A percentile compares a stretch with the other conserved stretches of the same genome.
Evolutionary conservation across 2,329 filamentous ascomycete species (phyloP).

Genomic region (Zymoseptoria passerinii): DNA sequence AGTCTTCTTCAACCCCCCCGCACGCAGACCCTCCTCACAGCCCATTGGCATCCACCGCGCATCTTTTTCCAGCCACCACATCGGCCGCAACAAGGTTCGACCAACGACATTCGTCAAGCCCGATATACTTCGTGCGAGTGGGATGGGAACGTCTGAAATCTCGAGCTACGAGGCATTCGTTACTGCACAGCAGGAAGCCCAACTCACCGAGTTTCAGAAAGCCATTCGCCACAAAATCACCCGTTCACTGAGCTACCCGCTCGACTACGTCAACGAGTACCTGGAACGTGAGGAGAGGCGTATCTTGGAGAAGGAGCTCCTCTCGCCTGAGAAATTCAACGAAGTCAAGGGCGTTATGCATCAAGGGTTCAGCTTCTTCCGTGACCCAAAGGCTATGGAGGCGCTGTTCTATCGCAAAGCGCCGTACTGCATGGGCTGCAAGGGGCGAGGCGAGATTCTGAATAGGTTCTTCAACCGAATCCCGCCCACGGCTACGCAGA

Average conservation of each 20-base stretch:
- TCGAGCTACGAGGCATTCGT: background rate
- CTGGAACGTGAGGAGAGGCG: constrained; percentile 1
- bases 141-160: background rate
- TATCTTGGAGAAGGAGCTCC: constrained; percentile 5
- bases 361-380: constrained; percentile 2
- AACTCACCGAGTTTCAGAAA: background rate
- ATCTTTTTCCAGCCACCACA: background rate
- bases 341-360: constrained; percentile 6
- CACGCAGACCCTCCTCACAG: background rate
- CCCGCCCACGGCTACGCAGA: background rate
- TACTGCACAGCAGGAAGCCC: background rate
- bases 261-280: background rate
- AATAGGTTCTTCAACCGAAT: constrained; percentile 6
- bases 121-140: background rate
- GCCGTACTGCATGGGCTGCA: constrained; percentile 6
- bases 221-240: constrained; percentile 5
- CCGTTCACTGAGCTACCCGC: background rate
- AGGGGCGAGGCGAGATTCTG: constrained; percentile 1
- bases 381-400: constrained; percentile 8
- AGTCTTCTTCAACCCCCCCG: background rate
- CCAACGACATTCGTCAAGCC: background rate
- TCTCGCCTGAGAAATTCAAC: constrained; percentile 5
- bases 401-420: constrained; percentile 6
- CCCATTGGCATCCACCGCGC: background rate
- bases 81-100: background rate